Evolutionary conservation across 2,329 filamentous ascomycete species (phyloP).

Genomic region (Zymoseptoria passerinii): DNA sequence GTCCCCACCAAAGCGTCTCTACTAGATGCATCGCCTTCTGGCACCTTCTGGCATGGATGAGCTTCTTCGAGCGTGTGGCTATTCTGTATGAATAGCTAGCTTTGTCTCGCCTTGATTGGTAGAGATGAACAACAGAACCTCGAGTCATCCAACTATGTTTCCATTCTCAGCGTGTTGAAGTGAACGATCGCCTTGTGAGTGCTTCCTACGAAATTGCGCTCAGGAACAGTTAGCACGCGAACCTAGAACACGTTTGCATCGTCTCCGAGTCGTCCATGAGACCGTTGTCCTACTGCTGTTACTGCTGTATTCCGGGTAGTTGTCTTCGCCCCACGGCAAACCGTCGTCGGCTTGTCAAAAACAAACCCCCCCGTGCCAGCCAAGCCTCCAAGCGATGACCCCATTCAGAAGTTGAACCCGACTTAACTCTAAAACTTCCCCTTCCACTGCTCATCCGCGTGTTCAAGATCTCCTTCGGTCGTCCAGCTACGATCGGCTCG

Average conservation of each 20-base stretch:
- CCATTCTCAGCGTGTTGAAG: not conserved
- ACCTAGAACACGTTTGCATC: too few species aligned
- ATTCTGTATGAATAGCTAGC: constrained; percentile 7
- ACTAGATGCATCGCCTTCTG: constrained; percentile 51
- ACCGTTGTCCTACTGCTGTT: not conserved
- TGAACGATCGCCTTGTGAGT: too few species aligned
- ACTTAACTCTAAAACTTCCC: not conserved
- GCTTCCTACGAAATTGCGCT: too few species aligned
- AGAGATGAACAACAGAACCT: constrained; percentile 22
- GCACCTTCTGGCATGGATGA: constrained; percentile 14
- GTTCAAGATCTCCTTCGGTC: not conserved
- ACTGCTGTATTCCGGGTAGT: not conserved
- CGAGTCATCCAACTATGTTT: constrained; percentile 19
- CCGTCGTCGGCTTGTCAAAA: too few species aligned
- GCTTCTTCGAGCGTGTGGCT: constrained; percentile 21
- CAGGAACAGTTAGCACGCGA: too few species aligned
- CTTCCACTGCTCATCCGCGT: not conserved
- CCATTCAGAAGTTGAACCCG: not conserved
- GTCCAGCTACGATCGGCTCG: not conserved
- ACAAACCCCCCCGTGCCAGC: not conserved
- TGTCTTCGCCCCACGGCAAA: not conserved
- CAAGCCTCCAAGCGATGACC: not conserved
- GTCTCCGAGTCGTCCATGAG: too few species aligned
- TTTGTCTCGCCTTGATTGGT: constrained; percentile 5
- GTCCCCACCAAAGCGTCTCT: constrained; percentile 96